A percentile compares a stretch with the other conserved stretches of the same genome.
phyloP scores from a whole-genome alignment of 345 rosid genomes.

The Limnanthes douglasii region DNA sequence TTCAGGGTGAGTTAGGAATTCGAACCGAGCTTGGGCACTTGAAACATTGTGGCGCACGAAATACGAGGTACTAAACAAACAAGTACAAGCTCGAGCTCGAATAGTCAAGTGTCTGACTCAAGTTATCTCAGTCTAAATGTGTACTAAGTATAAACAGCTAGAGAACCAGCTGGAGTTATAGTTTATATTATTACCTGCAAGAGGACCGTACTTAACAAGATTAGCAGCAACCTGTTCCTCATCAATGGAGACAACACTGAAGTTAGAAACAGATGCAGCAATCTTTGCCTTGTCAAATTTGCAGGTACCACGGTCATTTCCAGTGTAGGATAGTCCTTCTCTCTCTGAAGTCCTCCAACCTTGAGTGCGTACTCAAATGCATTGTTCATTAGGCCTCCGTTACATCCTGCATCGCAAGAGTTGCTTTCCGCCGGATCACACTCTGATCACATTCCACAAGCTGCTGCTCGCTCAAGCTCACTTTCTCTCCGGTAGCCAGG shows the following conservation, averaged over 20 bases:
- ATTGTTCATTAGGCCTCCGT: constrained; percentile 82
- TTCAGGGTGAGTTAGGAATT: too few species aligned
- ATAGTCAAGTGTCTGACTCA: too few species aligned
- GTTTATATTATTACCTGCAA: constrained; percentile 93
- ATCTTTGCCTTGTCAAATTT: constrained; percentile 66
- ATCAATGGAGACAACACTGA: constrained; percentile 70
- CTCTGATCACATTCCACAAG: too few species aligned
- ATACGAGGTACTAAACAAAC: neutral
- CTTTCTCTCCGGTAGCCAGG: too few species aligned
- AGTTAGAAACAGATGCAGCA: constrained; percentile 69
- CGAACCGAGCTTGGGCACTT: too few species aligned
- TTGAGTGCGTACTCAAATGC: constrained; percentile 92
- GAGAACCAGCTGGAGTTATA: too few species aligned
- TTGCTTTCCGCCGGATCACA: constrained; percentile 79
- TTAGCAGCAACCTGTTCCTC: constrained; percentile 98
- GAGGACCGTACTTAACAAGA: constrained; percentile 76
- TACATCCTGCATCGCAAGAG: constrained; percentile 83
- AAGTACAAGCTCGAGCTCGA: too few species aligned
- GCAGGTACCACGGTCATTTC: constrained; percentile 59
- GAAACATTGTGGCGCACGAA: neutral
- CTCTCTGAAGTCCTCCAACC: constrained; percentile 83
- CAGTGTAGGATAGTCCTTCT: constrained; percentile 91
- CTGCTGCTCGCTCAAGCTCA: too few species aligned
- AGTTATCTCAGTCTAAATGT: too few species aligned
- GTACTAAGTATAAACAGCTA: too few species aligned